Conservation (phyloP, 2,329 filamentous ascomycete species). For the Sclerotinia minor region DNA sequence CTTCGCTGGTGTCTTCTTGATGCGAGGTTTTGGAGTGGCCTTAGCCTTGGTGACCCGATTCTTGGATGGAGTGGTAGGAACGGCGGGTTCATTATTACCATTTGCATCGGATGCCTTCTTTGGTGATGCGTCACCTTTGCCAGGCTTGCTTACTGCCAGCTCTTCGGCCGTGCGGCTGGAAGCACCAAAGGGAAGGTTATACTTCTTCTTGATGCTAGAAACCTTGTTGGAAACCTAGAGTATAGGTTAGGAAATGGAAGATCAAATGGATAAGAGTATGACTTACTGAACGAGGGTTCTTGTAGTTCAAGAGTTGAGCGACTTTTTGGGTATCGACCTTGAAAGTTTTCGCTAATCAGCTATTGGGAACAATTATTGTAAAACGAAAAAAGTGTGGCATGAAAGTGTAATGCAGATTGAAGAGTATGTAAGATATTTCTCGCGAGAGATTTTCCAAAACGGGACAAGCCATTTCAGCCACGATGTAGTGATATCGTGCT, state of each 20-base stretch:
- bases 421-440: not conserved
- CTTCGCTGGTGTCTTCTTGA: conserved; percentile 28
- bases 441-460: not conserved
- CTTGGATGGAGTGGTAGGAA: conserved; percentile 23
- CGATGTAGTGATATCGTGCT: too few relatives aligned
- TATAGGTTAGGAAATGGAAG: not conserved
- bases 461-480: not conserved
- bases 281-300: conserved; percentile 33
- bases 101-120: conserved; percentile 22
- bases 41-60: conserved; percentile 26
- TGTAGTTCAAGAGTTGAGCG: conserved; percentile 30
- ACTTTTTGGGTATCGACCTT: conserved; percentile 35
- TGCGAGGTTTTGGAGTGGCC: conserved; percentile 15
- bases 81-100: conserved; percentile 21
- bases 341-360: not conserved
- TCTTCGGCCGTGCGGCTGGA: conserved; percentile 12
- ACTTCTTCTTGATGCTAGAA: conserved; percentile 36
- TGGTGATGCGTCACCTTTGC: not conserved
- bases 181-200: conserved; percentile 29
- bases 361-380: not conserved
- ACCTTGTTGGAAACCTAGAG: conserved; percentile 32
- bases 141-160: not conserved
- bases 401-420: not conserved
- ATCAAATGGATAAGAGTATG: not conserved
- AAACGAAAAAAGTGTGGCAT: not conserved